These are phyloP conservation scores for Elongisporangium senticosum DNA, from an alignment of 352 stramenopile species.

Conservation along the genomic window DNA sequence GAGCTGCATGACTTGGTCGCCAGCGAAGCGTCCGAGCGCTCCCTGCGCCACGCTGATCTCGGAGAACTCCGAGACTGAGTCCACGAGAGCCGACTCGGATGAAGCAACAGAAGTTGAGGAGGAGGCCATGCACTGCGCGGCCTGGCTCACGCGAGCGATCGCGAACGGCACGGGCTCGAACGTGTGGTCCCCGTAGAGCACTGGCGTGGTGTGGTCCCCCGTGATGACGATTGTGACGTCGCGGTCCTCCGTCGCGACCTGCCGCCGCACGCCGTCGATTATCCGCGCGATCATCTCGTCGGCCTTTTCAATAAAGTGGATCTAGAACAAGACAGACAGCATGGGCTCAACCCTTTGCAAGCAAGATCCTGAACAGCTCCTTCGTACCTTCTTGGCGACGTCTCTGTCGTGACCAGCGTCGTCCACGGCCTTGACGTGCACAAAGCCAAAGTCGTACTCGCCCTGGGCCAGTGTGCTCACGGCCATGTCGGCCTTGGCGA, in stretches of 20 bases:
- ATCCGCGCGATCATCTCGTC: constrained; percentile 77
- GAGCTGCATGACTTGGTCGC: constrained; percentile 81
- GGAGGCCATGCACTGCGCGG: constrained; percentile 20
- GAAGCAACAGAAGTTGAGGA: background rate
- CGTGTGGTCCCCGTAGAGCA: constrained; percentile 84
- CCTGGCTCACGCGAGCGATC: constrained; percentile 47
- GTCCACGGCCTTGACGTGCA: constrained; percentile 85
- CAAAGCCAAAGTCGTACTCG: constrained; percentile 74
- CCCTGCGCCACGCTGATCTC: constrained; percentile 67
- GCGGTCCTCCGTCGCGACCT: constrained; percentile 19
- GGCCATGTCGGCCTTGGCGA: constrained; percentile 75
- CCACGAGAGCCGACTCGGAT: constrained; percentile 21
- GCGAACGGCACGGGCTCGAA: constrained; percentile 84
- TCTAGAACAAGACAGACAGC: constrained; percentile 7
- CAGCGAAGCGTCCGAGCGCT: constrained; percentile 69
- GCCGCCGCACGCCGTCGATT: constrained; percentile 41
- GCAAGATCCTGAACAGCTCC: background rate
- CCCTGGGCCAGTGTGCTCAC: constrained; percentile 31
- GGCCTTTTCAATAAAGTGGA: constrained; percentile 79
- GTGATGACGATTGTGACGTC: constrained; percentile 84
- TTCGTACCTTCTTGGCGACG: constrained; percentile 60
- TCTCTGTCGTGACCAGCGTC: constrained; percentile 83
- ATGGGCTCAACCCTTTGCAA: background rate
- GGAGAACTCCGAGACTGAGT: constrained; percentile 54
- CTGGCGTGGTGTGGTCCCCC: constrained; percentile 82